Base-by-base conservation (phyloP, 768 basidiomycete genomes). In the Mycena capillaripes region DNA sequence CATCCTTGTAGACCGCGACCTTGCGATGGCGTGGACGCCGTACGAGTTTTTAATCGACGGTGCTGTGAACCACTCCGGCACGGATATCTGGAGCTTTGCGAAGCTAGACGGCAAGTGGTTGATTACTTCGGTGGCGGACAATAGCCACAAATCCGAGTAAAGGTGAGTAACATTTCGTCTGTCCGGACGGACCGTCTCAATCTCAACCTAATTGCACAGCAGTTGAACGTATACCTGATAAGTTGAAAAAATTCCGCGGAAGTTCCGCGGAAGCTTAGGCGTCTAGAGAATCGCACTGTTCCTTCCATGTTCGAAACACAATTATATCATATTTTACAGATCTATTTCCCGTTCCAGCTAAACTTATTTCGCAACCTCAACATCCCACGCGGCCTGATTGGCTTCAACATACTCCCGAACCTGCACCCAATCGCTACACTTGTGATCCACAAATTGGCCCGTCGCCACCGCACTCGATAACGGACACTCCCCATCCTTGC, bases 21-120 rank as follows among this genome's bases (percentile, higher is more conserved):
- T 76, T 23, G 75, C 75, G 17, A 76, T 76, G 75, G 65, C 70
- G 1, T 76, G 75, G 75, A 76, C 75, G 19, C 75, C 75, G 1
- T 76, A 76, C 69, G 75, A 76, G 36, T 76, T 73, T 55, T 23
- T 42, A 17, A 60, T 73, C 16, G 69, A 76, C 60, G 48, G 40
- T 25, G 44, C 27, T 10, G 21, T 76, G 4, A 50, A 73, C 44
- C 75, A 76, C 64, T 34, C 55, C 10, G 75, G 75, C 9, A 76
- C 75, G 48, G 42, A 71, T 61, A 76, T 74, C 25, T 76, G 72
- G 68, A 73, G 75, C 50, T 73, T 76, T 38, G 63, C 46, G 10
- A 73, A 76, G 44, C 53, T 57, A 58, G 61, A 73, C 8, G 75
- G 75, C 10, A 70, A 34, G n/a, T 75, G 74, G 74, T 16, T 69